Conservation (phyloP, 2,329 filamentous ascomycete genomes). For the Fusarium devonianum region DNA sequence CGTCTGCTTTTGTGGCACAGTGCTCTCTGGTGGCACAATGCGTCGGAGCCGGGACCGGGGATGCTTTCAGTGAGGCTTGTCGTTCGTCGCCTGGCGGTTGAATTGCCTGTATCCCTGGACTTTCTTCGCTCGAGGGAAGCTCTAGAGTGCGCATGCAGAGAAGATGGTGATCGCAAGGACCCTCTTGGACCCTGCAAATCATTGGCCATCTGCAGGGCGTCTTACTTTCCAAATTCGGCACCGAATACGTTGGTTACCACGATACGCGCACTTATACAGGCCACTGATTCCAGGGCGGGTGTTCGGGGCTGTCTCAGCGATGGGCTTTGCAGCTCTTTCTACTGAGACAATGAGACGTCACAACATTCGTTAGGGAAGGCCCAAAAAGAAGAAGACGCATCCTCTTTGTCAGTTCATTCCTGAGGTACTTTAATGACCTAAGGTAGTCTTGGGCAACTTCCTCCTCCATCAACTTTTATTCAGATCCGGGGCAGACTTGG, state of each 20-base stretch:
- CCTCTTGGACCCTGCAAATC: slow-evolving; percentile 36
- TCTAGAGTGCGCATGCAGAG: slow-evolving; percentile 7
- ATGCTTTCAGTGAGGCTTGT: too few species aligned
- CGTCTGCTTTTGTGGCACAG: slow-evolving; percentile 8
- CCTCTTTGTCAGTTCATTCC: too few species aligned
- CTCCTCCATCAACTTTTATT: slow-evolving; percentile 1
- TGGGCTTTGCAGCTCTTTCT: slow-evolving; percentile 25
- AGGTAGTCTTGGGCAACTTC: too few species aligned
- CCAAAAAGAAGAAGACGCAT: neutral
- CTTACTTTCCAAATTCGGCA: slow-evolving; percentile 34
- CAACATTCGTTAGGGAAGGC: too few species aligned
- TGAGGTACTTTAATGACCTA: too few species aligned
- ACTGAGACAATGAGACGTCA: too few species aligned
- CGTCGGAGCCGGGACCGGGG: slow-evolving; percentile 11
- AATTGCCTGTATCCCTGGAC: slow-evolving; percentile 2
- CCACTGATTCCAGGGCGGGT: slow-evolving; percentile 38
- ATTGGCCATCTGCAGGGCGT: slow-evolving; percentile 22
- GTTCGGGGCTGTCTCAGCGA: slow-evolving; percentile 33
- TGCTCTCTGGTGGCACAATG: slow-evolving; percentile 14
- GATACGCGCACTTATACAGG: slow-evolving; percentile 30
- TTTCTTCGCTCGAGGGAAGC: slow-evolving; percentile 15
- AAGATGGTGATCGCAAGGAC: slow-evolving; percentile 19
- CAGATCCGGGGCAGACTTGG: neutral
- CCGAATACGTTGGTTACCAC: slow-evolving; percentile 31
- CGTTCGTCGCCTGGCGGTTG: slow-evolving; percentile 7